Evolutionary conservation across 2,329 filamentous ascomycete genomes (phyloP), one percentile per base, ranked within the genome.

Genomic region (Magnaporthiopsis rhizophila): DNA sequence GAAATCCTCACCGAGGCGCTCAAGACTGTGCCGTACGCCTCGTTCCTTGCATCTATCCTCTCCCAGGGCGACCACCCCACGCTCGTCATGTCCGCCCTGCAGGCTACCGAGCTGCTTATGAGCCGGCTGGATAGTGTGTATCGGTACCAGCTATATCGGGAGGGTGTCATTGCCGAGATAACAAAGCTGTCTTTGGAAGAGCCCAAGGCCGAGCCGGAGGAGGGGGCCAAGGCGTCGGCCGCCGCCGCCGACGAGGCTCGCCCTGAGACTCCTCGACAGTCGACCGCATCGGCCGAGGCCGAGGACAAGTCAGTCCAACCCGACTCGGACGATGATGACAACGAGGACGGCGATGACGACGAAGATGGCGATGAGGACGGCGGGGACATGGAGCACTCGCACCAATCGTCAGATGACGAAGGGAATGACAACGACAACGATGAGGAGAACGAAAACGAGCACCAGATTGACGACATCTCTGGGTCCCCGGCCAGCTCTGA

Each of bases 121-220:
- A 89, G 88, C 71, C 88, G 96, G 24, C 80, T 99, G 7, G 91
- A 93, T 67, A 83, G 88, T 28, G 90, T 98, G 36, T 99, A 99
- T 73, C 88, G 91, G 32, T 96, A 97, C 71, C 96, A 99, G 71
- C 94, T 99, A 69, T 96, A 99, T 72, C 90, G 95, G 0, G 96
- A 99, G 77, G 95, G 95, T 50, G 95, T 99, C 58, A 93, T 98
- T 69, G 83, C 89, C 1, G 94, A 99, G 74, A 96, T 99, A 62
- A 83, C 87, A 36, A 94, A 92, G 72, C 80, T 99, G 38, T 89
- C 92, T 0, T 82, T 77, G 62, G 61, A 63, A 21, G 61, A 63
- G 32, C 75, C 80, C 62, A 78, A 83, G 62, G 72, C 74, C 12
- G 73, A 77, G 32, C 15, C 26, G 30, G 26, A 28, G 26, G 32